Percentiles rank a stretch among this genome's conserved stretches.
phyloP scores from a whole-genome alignment of 2,329 filamentous ascomycete species.

The Emmonsiellopsis sp. region DNA sequence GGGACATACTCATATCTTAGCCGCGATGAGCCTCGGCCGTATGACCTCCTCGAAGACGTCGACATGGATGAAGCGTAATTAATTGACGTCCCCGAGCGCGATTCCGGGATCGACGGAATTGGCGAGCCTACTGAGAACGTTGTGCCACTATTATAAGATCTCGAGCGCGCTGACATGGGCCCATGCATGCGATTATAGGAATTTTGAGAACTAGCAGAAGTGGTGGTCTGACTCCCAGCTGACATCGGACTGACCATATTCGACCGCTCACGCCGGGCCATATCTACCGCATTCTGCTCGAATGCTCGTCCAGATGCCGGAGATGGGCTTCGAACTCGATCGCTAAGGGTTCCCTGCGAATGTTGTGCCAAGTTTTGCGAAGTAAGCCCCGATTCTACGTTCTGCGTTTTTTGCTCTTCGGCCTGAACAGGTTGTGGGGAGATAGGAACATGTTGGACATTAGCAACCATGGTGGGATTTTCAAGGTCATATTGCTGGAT shows the following conservation, averaged over 20 bases:
- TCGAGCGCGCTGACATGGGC: slow-evolving; percentile 22
- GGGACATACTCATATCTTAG: slow-evolving; percentile 70
- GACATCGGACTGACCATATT: slow-evolving; percentile 61
- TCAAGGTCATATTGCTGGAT: slow-evolving; percentile 95
- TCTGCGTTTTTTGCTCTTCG: slow-evolving; percentile 38
- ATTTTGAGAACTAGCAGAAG: slow-evolving; percentile 48
- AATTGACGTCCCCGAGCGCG: slow-evolving; percentile 34
- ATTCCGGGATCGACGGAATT: slow-evolving; percentile 18
- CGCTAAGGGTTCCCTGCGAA: slow-evolving; percentile 41
- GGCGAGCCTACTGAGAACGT: slow-evolving; percentile 35
- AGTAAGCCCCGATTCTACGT: slow-evolving; percentile 3
- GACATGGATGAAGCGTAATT: slow-evolving; percentile 37
- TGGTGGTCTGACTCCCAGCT: slow-evolving; percentile 50
- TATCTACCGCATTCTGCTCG: slow-evolving; percentile 56
- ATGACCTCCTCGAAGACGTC: slow-evolving; percentile 35
- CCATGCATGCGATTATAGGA: slow-evolving; percentile 31
- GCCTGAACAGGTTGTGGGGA: slow-evolving; percentile 72
- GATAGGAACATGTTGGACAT: slow-evolving; percentile 75
- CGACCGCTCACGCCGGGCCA: slow-evolving; percentile 51
- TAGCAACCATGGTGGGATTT: slow-evolving; percentile 71
- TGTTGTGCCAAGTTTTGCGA: slow-evolving; percentile 7
- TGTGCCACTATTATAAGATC: slow-evolving; percentile 35
- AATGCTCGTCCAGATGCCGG: slow-evolving; percentile 63
- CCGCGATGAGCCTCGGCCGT: slow-evolving; percentile 47
- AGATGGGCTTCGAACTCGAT: slow-evolving; percentile 56